Evolutionary conservation across 2,329 filamentous ascomycete species (phyloP), one percentile per base, ranked within the genome.

Genomic region (Diaporthe ampelina): DNA sequence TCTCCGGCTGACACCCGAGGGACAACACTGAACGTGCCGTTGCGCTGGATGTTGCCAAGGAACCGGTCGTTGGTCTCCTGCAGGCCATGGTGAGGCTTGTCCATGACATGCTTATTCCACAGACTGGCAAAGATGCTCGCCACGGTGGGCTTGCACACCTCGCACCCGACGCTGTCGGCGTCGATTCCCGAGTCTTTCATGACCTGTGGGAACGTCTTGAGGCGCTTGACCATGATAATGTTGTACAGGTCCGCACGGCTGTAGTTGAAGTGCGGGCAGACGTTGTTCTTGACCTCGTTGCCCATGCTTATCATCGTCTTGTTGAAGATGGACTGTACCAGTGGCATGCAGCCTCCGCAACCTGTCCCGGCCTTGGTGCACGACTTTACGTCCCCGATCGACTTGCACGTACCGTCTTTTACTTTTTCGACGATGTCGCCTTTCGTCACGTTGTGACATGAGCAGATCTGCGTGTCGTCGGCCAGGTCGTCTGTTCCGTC

Each of bases 291-390:
- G 73, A 98, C 93, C 82, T 97, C 94, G 76, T 95, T 91, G 72
- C 95, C 95, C 91, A 97, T 94, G 15, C 91, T 91, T 61, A 91
- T 87, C 94, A 98, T 95, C 40, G 94, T 93, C 81, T 92, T 93
- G 87, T 95, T 97, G 89, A 97, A 97, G 80, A 98, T 97, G 77
- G 92, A 93, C 72, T 94, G 94, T 2, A 97, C 93, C 7, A 98
- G 89, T 8, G 95, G 95, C 90, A 98, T 91, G 81, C 95, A 98
- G 10, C 95, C 95, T 77, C 95, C 95, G 80, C 95, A 98, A 3
- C 95, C 95, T 0, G 94, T 97, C 54, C 95, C 95, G 24, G 95
- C 95, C 82, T 98, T 98, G 21, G 95, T 98, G 85, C 94, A 97
- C 2, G 93, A 90, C 83, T 98, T 98, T 80, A 98, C 88, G 72